phyloP scores from a whole-genome alignment of 106 monocot species.

The Xerophyta viscosa region DNA sequence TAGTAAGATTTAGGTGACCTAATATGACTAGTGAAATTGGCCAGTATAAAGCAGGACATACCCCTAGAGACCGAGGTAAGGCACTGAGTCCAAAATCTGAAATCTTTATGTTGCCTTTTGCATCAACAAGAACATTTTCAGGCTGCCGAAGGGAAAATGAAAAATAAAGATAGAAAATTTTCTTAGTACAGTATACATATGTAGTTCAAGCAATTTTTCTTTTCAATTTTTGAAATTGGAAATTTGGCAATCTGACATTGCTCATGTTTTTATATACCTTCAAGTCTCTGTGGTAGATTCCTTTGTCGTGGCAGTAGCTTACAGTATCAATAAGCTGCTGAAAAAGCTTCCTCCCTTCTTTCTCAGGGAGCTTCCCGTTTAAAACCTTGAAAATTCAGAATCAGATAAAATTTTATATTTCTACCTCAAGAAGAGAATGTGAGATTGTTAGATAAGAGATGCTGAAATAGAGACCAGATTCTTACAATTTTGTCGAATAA shows the following conservation, averaged over 20 bases:
- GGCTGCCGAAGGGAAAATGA: conserved; percentile 36
- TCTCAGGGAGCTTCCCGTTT: conserved; percentile 39
- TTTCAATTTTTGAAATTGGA: no score
- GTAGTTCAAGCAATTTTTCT: no score
- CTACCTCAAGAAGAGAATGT: no score
- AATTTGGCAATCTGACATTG: no score
- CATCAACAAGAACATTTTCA: conserved; percentile 88
- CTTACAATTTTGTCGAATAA: conserved; percentile 73
- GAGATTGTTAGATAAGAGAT: neutral
- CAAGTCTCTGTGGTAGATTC: conserved; percentile 79
- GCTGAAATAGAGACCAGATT: neutral
- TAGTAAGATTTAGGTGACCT: neutral
- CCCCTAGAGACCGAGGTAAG: conserved; percentile 60
- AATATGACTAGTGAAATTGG: neutral
- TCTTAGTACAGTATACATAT: no score
- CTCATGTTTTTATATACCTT: no score
- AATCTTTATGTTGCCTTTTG: conserved; percentile 75
- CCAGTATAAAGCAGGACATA: conserved; percentile 6
- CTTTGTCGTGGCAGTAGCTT: conserved; percentile 75
- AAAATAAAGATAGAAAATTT: neutral
- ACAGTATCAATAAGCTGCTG: conserved; percentile 86
- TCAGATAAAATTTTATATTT: no score
- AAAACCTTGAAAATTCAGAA: conserved; percentile 7
- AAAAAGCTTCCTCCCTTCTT: conserved; percentile 59
- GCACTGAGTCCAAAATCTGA: conserved; percentile 94